Evolutionary conservation across 495 filamentous ascomycete species (phyloP).

Genomic region (Schizothecium vesticola): DNA sequence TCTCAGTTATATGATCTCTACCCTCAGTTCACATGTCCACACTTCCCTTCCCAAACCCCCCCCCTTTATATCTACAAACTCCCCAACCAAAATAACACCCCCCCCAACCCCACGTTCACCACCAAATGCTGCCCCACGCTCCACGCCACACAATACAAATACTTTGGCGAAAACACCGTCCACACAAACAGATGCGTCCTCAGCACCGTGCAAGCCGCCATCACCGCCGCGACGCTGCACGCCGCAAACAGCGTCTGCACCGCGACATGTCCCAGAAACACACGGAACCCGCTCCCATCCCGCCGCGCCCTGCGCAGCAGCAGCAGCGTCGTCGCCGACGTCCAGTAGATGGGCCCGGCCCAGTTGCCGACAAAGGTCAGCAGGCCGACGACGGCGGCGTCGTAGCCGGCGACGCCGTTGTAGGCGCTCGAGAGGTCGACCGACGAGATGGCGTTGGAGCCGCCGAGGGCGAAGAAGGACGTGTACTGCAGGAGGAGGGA

Average conservation of each 20-base stretch:
- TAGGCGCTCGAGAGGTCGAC: constrained; percentile 80
- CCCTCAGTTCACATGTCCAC: no score
- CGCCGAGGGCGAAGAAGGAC: constrained; percentile 86
- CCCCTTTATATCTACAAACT: background rate
- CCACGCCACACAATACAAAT: constrained; percentile 88
- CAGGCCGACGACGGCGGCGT: constrained; percentile 61
- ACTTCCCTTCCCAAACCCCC: background rate
- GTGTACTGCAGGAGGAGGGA: constrained; percentile 64
- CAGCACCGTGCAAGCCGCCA: constrained; percentile 80
- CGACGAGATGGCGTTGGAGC: constrained; percentile 86
- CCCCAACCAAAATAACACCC: constrained; percentile 52
- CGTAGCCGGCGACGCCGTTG: constrained; percentile 71
- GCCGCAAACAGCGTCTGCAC: constrained; percentile 63
- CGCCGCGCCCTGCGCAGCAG: constrained; percentile 32
- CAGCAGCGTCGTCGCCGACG: constrained; percentile 52
- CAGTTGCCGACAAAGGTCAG: constrained; percentile 87
- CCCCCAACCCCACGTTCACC: constrained; percentile 57
- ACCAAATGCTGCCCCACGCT: constrained; percentile 69
- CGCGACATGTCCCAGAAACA: constrained; percentile 46
- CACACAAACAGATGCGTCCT: constrained; percentile 94
- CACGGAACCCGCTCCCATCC: background rate
- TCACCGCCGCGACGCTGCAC: constrained; percentile 60
- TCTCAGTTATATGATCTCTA: background rate
- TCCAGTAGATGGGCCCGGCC: constrained; percentile 88
- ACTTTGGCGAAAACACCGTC: constrained; percentile 98